Base-by-base conservation (phyloP, 495 filamentous ascomycete genomes). In the Aspergillus avenaceus region DNA sequence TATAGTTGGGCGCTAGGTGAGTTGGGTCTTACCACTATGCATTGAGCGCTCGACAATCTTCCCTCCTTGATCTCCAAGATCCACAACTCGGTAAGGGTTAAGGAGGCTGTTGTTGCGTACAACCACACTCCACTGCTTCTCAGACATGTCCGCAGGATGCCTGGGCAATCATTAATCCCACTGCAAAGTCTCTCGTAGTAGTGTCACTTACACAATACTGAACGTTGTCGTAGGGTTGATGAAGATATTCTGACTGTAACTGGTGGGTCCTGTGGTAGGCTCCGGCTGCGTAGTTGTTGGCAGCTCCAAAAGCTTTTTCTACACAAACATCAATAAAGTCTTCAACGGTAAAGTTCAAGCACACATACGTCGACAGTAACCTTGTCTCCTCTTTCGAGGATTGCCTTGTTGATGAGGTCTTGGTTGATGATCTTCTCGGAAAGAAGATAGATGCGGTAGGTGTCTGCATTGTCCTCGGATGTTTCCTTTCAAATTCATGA, bases 221-320 rank as follows among this genome's bases (percentile, higher is more conserved):
- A 48, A 48, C 5, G 45, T 48, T 1, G 45, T 48, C 13, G 29
- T 40, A 3, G 45, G 45, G 21, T 48, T 48, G 12, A 40, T 4
- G 8, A 48, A 48, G 13, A 48, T 48, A 27, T 48, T 48, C 22
- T 48, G 45, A 14, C 45, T 48, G 22, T 27, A 48, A 14, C 28
- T 40, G 22, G 31, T 48, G 12, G 45, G 45, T 0, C n/a, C 43
- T 18, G 26, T 8, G n/a, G n/a, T n/a, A n/a, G n/a, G n/a, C n/a
- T n/a, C n/a, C n/a, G n/a, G n/a, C n/a, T n/a, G n/a, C n/a, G n/a
- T n/a, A n/a, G n/a, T n/a, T n/a, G n/a, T n/a, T n/a, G n/a, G n/a
- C n/a, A n/a, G n/a, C n/a, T n/a, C n/a, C n/a, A n/a, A n/a, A n/a
- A n/a, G n/a, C n/a, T n/a, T n/a, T n/a, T n/a, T n/a, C n/a, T n/a